Evolutionary conservation across 768 basidiomycete genomes (phyloP).

Genomic region (Leucocoprinus sp.): DNA sequence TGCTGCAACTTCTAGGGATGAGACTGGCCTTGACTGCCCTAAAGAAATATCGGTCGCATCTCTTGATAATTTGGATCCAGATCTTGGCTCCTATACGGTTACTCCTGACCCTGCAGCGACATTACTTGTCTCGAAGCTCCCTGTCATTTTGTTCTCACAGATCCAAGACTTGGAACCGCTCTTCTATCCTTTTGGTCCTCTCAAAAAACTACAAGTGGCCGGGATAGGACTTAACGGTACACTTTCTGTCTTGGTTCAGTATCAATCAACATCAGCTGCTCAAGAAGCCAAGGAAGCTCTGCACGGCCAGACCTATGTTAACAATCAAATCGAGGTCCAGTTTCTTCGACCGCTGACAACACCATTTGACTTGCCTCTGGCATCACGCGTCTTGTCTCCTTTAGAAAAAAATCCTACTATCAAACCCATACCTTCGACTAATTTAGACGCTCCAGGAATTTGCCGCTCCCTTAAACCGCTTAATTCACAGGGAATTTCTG

Average conservation of each 20-base stretch:
- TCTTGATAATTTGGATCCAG: conserved; percentile 21
- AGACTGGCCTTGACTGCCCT: conserved; percentile 16
- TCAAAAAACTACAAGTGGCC: conserved; percentile 53
- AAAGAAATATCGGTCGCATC: conserved; percentile 23
- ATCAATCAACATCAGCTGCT: conserved; percentile 43
- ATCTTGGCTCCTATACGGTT: conserved; percentile 23
- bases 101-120: conserved; percentile 37
- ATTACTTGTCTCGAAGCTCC: conserved; percentile 58
- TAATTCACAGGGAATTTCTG: neutral
- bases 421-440: neutral
- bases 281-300: conserved; percentile 58
- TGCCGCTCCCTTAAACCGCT: neutral
- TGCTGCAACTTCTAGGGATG: conserved; percentile 16
- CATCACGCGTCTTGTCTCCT: neutral
- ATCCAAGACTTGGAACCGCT: conserved; percentile 63
- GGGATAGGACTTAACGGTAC: conserved; percentile 30
- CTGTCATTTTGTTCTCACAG: conserved; percentile 59
- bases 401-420: neutral
- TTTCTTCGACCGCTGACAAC: conserved; percentile 21
- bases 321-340: conserved; percentile 28
- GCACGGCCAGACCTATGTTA: conserved; percentile 55
- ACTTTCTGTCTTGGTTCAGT: conserved; percentile 58
- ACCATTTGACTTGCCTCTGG: conserved; percentile 2
- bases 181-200: conserved; percentile 62
- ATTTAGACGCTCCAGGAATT: neutral